Evolutionary conservation across 2,329 filamentous ascomycete genomes (phyloP).

Genomic region (Fusarium kyushuense): DNA sequence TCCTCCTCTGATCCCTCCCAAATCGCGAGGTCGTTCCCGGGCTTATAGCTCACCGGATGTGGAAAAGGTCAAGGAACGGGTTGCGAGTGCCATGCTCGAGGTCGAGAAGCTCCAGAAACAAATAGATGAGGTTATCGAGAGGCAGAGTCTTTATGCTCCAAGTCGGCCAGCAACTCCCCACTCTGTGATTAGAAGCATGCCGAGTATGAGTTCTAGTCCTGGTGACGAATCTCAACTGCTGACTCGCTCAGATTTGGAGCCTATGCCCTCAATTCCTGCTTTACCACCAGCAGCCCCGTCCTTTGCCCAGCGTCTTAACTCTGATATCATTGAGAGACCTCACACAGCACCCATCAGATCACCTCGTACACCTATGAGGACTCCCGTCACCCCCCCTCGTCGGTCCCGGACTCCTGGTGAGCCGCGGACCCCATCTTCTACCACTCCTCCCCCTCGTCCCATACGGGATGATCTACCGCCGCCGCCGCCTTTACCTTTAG

Average conservation of each 20-base stretch:
- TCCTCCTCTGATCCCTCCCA: slow-evolving; percentile 57
- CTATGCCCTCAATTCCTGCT: slow-evolving; percentile 68
- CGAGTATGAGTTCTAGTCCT: slow-evolving; percentile 48
- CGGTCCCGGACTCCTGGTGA: slow-evolving; percentile 50
- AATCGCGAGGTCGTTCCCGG: slow-evolving; percentile 56
- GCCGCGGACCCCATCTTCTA: slow-evolving; percentile 46
- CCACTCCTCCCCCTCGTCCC: slow-evolving; percentile 42
- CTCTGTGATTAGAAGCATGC: slow-evolving; percentile 52
- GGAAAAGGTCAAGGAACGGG: slow-evolving; percentile 65
- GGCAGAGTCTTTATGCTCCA: slow-evolving; percentile 67
- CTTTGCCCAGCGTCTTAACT: slow-evolving; percentile 67
- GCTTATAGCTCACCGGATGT: slow-evolving; percentile 61
- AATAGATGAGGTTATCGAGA: slow-evolving; percentile 70
- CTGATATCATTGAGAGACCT: slow-evolving; percentile 56
- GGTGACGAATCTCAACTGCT: slow-evolving; percentile 27
- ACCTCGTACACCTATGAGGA: slow-evolving; percentile 51
- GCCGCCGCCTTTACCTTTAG: slow-evolving; percentile 68
- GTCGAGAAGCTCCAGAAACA: slow-evolving; percentile 69
- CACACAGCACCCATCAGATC: slow-evolving; percentile 52
- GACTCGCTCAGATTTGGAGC: slow-evolving; percentile 57
- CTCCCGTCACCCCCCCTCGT: slow-evolving; percentile 47
- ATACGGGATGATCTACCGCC: slow-evolving; percentile 55
- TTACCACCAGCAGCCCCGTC: slow-evolving; percentile 68
- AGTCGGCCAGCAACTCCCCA: slow-evolving; percentile 66
- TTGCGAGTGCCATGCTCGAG: slow-evolving; percentile 69